Conservation (phyloP, 169 alveolate genomes). For the Babesia divergens region DNA sequence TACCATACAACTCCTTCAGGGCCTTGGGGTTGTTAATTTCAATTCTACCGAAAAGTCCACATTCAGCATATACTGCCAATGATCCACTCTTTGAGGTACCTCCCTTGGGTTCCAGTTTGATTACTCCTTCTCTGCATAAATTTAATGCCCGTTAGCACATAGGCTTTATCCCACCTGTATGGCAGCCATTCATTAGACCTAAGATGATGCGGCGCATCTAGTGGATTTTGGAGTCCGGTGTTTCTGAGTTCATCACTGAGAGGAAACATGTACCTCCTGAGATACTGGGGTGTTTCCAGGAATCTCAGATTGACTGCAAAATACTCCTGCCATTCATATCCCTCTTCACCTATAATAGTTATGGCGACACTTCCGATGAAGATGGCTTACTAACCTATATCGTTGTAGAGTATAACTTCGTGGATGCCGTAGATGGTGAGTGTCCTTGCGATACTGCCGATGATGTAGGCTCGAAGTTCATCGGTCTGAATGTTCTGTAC, state of each 20-base stretch:
- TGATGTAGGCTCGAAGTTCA: constrained; percentile 85
- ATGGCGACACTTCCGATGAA: background rate
- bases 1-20: constrained; percentile 19
- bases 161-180: constrained; percentile 67
- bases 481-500: constrained; percentile 79
- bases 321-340: constrained; percentile 63
- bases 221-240: constrained; percentile 96
- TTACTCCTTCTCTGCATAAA: constrained; percentile 71
- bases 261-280: constrained; percentile 87
- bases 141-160: constrained; percentile 84
- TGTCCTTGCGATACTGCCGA: constrained; percentile 90
- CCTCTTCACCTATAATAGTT: constrained; percentile 13
- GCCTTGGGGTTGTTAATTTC: constrained; percentile 58
- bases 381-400: constrained; percentile 67
- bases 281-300: constrained; percentile 98
- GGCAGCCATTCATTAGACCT: constrained; percentile 91
- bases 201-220: constrained; percentile 98
- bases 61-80: constrained; percentile 58
- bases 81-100: constrained; percentile 15
- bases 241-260: constrained; percentile 83
- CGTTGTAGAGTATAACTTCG: constrained; percentile 90
- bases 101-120: constrained; percentile 45
- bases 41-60: constrained; percentile 76
- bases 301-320: constrained; percentile 91
- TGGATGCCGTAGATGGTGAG: constrained; percentile 88